A percentile compares a stretch with the other conserved stretches of the same genome.
These are phyloP conservation scores for Candida sanyaensis DNA, from an alignment of 1,139 yeast species.

Conservation along the genomic window DNA sequence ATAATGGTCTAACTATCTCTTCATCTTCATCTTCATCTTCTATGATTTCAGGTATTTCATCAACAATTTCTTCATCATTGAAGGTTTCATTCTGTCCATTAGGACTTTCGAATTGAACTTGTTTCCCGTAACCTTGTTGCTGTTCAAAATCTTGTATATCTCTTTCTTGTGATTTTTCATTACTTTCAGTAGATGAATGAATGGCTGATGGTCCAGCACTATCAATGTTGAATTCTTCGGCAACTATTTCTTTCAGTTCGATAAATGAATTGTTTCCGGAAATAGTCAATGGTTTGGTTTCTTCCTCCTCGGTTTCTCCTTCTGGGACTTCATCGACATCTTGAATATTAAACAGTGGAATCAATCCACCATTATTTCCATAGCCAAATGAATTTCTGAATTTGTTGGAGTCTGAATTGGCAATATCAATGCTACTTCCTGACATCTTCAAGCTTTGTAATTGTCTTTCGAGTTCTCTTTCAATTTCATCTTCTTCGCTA, in stretches of 20 bases:
- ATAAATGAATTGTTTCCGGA: not conserved
- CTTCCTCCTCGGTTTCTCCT: not conserved
- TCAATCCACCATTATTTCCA: not conserved
- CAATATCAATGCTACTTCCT: slow-evolving; percentile 15
- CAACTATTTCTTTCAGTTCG: not conserved
- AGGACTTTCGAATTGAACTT: not conserved
- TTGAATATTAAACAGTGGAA: slow-evolving; percentile 14
- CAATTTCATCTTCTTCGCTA: slow-evolving; percentile 41
- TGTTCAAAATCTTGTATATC: not conserved
- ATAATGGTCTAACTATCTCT: slow-evolving; percentile 25
- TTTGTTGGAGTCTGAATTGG: not conserved
- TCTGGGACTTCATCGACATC: slow-evolving; percentile 13
- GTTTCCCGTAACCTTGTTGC: not conserved
- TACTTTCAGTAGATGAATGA: not conserved
- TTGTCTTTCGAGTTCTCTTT: slow-evolving; percentile 43
- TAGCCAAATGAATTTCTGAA: not conserved
- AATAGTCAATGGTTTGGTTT: not conserved
- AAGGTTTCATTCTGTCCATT: slow-evolving; percentile 1
- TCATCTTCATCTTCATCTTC: not conserved
- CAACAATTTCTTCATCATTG: not conserved
- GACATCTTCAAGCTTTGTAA: slow-evolving; percentile 37
- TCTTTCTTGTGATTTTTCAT: not conserved
- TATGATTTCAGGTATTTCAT: not conserved
- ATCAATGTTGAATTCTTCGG: not conserved
- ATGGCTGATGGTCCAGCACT: not conserved